phyloP scores from a whole-genome alignment of 1,284 basidiomycete species.

The Trametes versicolor region DNA sequence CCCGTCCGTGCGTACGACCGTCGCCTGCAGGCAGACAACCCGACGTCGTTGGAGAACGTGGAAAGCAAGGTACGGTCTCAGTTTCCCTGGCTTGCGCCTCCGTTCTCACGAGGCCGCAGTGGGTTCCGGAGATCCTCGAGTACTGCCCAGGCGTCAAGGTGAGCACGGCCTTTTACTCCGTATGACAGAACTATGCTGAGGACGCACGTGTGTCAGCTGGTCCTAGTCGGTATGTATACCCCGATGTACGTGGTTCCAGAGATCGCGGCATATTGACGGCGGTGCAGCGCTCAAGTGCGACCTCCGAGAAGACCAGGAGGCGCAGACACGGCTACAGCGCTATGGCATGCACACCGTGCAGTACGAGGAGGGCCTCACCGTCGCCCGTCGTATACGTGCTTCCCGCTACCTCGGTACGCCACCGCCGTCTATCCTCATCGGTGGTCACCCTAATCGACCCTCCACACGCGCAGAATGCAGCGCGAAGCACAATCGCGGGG shows the following conservation, averaged over 20 bases:
- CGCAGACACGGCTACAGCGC: slow-evolving; percentile 74
- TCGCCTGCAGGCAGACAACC: slow-evolving; percentile 86
- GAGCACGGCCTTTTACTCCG: slow-evolving; percentile 35
- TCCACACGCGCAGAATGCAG: slow-evolving; percentile 79
- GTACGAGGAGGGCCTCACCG: slow-evolving; percentile 90
- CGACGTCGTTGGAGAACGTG: slow-evolving; percentile 91
- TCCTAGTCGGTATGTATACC: slow-evolving; percentile 74
- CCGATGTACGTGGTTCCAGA: too few relatives aligned
- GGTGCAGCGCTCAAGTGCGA: slow-evolving; percentile 93
- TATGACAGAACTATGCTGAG: slow-evolving; percentile 19
- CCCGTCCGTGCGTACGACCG: neutral
- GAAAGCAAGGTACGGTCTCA: slow-evolving; percentile 79
- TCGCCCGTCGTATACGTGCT: slow-evolving; percentile 91
- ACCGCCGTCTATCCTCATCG: neutral
- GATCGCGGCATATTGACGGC: neutral
- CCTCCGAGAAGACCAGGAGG: slow-evolving; percentile 80
- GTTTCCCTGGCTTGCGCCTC: neutral
- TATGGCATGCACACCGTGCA: slow-evolving; percentile 78
- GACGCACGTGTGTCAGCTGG: slow-evolving; percentile 58
- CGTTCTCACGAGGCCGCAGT: slow-evolving; percentile 54
- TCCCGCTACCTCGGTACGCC: slow-evolving; percentile 88
- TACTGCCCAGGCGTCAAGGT: slow-evolving; percentile 96
- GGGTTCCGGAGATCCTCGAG: slow-evolving; percentile 89
- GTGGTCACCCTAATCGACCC: slow-evolving; percentile 11
- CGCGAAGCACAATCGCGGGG: slow-evolving; percentile 94